phyloP scores from a whole-genome alignment of 208 protist genomes.

The Lotmaria passim region DNA sequence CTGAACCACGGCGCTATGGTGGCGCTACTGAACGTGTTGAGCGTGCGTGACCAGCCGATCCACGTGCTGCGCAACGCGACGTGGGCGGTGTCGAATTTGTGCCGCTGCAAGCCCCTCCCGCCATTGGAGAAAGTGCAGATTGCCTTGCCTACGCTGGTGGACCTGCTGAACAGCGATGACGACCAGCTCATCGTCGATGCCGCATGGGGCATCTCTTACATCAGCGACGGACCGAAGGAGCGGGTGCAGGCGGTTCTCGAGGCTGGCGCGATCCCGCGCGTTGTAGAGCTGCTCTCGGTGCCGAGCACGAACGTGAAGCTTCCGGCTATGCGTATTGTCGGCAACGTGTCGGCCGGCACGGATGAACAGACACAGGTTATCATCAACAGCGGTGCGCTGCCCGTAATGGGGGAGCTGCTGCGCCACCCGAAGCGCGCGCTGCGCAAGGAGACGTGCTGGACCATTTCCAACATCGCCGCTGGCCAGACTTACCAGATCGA shows the following conservation, averaged over 20 bases:
- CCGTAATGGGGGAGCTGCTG: conserved; percentile 82
- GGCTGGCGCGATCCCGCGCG: conserved; percentile 77
- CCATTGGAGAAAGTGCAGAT: conserved; percentile 69
- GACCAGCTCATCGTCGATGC: conserved; percentile 96
- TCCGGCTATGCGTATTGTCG: conserved; percentile 96
- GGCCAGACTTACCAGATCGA: conserved; percentile 96
- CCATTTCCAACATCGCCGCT: conserved; percentile 99
- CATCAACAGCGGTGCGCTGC: conserved; percentile 93
- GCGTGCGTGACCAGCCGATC: conserved; percentile 57
- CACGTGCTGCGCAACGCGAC: conserved; percentile 93
- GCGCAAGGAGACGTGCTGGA: conserved; percentile 99
- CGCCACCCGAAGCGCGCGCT: conserved; percentile 87
- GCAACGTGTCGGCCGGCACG: conserved; percentile 99
- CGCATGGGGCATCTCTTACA: conserved; percentile 97
- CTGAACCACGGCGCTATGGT: conserved; percentile 81
- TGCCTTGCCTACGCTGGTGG: conserved; percentile 89
- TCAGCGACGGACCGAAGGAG: conserved; percentile 95
- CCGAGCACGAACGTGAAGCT: conserved; percentile 79
- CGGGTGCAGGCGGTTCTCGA: conserved; percentile 96
- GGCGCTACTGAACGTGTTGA: conserved; percentile 79
- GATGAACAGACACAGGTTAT: conserved; percentile 97
- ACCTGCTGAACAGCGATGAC: conserved; percentile 90
- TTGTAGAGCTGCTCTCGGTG: conserved; percentile 95
- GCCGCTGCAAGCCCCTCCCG: conserved; percentile 96
- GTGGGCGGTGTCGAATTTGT: conserved; percentile 99